Evolutionary conservation across 2,329 filamentous ascomycete species (phyloP), one percentile per base, ranked within the genome.

Genomic region (Xylaria sp.): DNA sequence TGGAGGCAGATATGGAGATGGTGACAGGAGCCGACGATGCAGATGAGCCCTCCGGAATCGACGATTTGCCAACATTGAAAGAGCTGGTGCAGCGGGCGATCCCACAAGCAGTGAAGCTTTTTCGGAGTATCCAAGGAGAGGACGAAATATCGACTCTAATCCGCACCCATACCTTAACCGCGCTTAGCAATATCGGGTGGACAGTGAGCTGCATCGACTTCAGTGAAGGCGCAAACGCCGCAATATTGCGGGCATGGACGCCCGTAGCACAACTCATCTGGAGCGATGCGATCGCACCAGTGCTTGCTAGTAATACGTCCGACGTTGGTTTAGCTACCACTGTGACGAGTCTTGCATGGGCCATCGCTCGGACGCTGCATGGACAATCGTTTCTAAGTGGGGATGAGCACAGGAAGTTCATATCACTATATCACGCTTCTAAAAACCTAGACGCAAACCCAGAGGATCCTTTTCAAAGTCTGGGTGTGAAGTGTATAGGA

Each of bases 181-280:
- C 88, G 17, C 82, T 92, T 67, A 90, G 88, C 81, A 92, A 92
- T 78, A 86, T 91, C 61, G 83, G 89, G 61, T 92, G 90, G 89
- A 89, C 89, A 11, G 81, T 90, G 48, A 89, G 87, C 8, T 85
- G 85, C 73, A 81, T 89, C 72, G 88, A 90, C 77, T 89, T 89
- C 73, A 81, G 83, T 27, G 83, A 86, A 36, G 79, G 80, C n/a
- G 82, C 83, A 60, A 88, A 88, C 75, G 79, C 82, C 3, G 80
- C 81, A 64, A 82, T 91, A 64, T 82, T 83, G 61, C 79, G 78
- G 56, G 82, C 82, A 4, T 92, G 90, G 89, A 76, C 78, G 1
- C 84, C 86, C 0, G 77, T 82, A 5, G 85, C 85, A 32, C 83
- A 83, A 69, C 79, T 81, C 63, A 85, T 91, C 70, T 92, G 90